Percentiles rank a stretch among this genome's conserved stretches.
Evolutionary conservation across 2,329 filamentous ascomycete genomes (phyloP).

Genomic region (Lasiodiplodia theobromae): DNA sequence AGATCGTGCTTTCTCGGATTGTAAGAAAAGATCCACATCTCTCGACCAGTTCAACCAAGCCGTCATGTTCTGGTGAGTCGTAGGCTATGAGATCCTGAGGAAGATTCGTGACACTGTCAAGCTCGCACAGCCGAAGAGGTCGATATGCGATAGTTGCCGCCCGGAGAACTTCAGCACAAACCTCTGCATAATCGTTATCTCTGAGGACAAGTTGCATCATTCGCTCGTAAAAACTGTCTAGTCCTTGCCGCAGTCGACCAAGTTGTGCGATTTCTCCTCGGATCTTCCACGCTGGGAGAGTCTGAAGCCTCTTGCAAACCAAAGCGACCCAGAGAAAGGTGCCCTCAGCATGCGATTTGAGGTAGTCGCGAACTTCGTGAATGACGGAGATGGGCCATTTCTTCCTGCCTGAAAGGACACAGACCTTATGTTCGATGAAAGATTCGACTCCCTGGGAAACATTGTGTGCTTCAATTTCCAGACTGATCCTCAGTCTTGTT

Average conservation of each 20-base stretch:
- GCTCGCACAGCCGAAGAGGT: not conserved
- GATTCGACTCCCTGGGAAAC: slow-evolving; percentile 44
- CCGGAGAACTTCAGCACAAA: not conserved
- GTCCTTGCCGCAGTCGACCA: slow-evolving; percentile 33
- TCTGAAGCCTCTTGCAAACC: slow-evolving; percentile 40
- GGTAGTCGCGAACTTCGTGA: slow-evolving; percentile 29
- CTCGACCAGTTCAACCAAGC: slow-evolving; percentile 38
- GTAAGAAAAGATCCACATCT: slow-evolving; percentile 53
- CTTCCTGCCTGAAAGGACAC: slow-evolving; percentile 40
- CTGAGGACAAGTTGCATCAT: slow-evolving; percentile 48
- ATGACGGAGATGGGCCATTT: slow-evolving; percentile 29
- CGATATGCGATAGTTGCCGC: not conserved
- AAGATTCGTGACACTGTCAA: not conserved
- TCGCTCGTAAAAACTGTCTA: slow-evolving; percentile 47
- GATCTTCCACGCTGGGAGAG: slow-evolving; percentile 39
- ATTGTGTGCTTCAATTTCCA: slow-evolving; percentile 46
- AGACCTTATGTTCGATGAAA: slow-evolving; percentile 47
- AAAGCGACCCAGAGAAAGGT: slow-evolving; percentile 57
- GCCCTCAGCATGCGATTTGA: slow-evolving; percentile 44
- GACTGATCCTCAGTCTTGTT: slow-evolving; percentile 38
- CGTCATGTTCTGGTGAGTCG: not conserved
- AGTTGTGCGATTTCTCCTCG: not conserved
- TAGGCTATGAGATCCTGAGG: not conserved
- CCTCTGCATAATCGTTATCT: not conserved
- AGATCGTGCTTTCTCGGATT: slow-evolving; percentile 40